These are phyloP conservation scores for Cubamyces sp. DNA, from an alignment of 768 basidiomycete genomes.

Conservation along the genomic window DNA sequence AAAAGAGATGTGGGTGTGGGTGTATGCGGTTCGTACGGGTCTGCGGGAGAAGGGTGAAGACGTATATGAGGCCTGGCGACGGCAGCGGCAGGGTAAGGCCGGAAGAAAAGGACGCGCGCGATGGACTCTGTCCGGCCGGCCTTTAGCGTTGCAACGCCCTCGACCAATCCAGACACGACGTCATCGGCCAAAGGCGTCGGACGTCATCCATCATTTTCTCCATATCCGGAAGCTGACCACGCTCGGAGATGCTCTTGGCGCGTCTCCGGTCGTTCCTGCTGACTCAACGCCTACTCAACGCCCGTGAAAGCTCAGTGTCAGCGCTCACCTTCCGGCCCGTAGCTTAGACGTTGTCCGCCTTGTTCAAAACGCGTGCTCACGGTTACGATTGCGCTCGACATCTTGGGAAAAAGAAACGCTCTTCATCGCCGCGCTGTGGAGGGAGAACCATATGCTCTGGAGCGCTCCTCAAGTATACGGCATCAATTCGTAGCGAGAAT, in stretches of 20 bases:
- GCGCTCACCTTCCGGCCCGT: no score
- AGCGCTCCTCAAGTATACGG: slow-evolving; percentile 10
- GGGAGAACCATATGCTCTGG: slow-evolving; percentile 5
- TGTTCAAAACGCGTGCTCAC: no score
- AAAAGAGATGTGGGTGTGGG: not conserved
- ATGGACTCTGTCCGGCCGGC: not conserved
- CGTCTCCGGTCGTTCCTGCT: not conserved
- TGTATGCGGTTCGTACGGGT: slow-evolving; percentile 10
- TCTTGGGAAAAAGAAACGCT: not conserved
- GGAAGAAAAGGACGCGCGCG: slow-evolving; percentile 4
- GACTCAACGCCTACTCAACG: slow-evolving; percentile 4
- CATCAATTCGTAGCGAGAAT: slow-evolving; percentile 5
- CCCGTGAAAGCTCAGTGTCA: not conserved
- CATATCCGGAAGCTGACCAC: not conserved
- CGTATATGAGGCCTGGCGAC: slow-evolving; percentile 7
- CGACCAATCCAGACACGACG: slow-evolving; percentile 21
- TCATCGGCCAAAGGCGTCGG: slow-evolving; percentile 10
- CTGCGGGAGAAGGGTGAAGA: not conserved
- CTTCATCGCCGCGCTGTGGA: not conserved
- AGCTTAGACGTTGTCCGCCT: no score
- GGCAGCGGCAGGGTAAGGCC: not conserved
- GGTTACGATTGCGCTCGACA: no score
- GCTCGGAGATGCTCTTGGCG: not conserved
- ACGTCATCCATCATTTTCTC: slow-evolving; percentile 20
- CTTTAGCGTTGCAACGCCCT: slow-evolving; percentile 8